Evolutionary conservation across 148 eudicot species (phyloP).

Genomic region (Chenopodium quinoa): DNA sequence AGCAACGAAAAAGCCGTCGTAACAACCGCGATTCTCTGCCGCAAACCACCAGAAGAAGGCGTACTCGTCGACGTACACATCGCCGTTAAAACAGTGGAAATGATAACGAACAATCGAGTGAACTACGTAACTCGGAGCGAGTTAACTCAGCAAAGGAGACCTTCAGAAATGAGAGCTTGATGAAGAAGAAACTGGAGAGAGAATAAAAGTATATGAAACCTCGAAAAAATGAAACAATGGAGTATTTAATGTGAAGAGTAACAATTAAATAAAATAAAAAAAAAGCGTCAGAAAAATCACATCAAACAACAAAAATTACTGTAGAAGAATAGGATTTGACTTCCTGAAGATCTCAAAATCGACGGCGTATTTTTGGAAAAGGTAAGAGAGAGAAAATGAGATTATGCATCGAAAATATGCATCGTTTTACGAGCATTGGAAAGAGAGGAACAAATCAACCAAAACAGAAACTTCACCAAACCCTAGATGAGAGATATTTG

Average conservation of each 20-base stretch:
- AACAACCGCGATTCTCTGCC: conserved; percentile 36
- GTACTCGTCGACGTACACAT: conserved; percentile 12
- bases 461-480: conserved; percentile 22
- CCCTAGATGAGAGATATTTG: conserved; percentile 25
- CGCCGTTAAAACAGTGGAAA: not conserved
- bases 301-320: conserved; percentile 28
- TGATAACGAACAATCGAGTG: not conserved
- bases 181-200: conserved; percentile 15
- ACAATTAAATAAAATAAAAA: not conserved
- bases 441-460: conserved; percentile 11
- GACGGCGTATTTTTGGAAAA: conserved; percentile 39
- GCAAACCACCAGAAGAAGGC: conserved; percentile 11
- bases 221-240: conserved; percentile 13
- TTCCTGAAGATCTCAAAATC: conserved; percentile 29
- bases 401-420: not conserved
- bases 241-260: not conserved
- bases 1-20: conserved; percentile 33
- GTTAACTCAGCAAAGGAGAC: conserved; percentile 21
- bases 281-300: conserved; percentile 31
- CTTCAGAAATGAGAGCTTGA: conserved; percentile 13
- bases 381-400: not conserved
- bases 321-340: conserved; percentile 35
- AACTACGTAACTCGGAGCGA: not conserved
- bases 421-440: not conserved
- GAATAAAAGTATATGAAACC: conserved; percentile 15